Conservation (phyloP, 2,329 filamentous ascomycete species). For the Trichoderma sp. region DNA sequence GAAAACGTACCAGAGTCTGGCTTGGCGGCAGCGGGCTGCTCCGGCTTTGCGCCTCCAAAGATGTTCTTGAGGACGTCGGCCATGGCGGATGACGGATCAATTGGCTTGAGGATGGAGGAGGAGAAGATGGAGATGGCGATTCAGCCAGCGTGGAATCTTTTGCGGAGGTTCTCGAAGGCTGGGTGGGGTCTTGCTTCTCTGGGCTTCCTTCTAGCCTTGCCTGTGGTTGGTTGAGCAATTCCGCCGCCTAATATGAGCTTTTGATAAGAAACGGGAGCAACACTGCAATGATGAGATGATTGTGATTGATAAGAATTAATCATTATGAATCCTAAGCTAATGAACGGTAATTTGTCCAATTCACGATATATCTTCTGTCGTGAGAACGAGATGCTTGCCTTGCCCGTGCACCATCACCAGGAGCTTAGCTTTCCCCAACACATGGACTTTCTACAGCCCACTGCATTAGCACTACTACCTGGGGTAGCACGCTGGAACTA, state of each 20-base stretch:
- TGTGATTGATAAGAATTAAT: background rate
- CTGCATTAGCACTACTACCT: background rate
- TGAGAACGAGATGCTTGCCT: background rate
- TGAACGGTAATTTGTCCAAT: background rate
- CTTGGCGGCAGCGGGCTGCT: conserved; percentile 47
- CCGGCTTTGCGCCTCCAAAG: conserved; percentile 66
- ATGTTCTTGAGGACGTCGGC: conserved; percentile 66
- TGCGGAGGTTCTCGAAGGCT: conserved; percentile 23
- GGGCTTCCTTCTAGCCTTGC: conserved; percentile 1
- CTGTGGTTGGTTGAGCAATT: background rate
- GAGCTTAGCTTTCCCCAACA: background rate
- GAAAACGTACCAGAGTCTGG: conserved; percentile 63
- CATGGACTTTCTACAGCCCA: background rate
- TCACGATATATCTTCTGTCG: background rate
- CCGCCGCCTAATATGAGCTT: background rate
- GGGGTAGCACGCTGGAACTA: background rate
- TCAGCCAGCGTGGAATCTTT: conserved; percentile 25
- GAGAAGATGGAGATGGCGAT: conserved; percentile 18
- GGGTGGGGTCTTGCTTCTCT: conserved; percentile 11
- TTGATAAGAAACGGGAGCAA: background rate
- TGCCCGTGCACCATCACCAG: background rate
- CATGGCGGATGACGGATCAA: conserved; percentile 44
- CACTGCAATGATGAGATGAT: background rate
- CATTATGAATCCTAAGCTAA: background rate
- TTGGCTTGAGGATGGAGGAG: conserved; percentile 24